Base-by-base conservation (phyloP, 495 filamentous ascomycete genomes). In the Annulohypoxylon maeteangense region DNA sequence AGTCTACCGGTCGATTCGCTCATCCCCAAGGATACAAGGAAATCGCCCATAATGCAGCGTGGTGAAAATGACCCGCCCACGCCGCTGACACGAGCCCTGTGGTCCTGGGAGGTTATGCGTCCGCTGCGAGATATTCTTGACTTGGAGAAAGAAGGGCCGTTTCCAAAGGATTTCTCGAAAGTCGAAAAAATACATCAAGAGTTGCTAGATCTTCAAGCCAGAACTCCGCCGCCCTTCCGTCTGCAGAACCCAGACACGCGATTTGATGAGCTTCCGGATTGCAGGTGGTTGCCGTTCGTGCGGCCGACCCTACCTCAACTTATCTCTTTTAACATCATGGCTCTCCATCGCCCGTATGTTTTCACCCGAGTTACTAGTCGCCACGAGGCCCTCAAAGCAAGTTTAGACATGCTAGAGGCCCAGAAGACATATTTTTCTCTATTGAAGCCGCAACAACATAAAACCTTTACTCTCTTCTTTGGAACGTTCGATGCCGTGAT, bases 401-500 rank as follows among this genome's bases (percentile, higher is more conserved):
- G 83, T 42, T 67, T 89, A 16, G 80, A 79, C 3, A 87, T 90
- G 79, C 76, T 90, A 4, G 78, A 82, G 14, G 83, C 86, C 27
- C 87, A 89, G 70, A 78, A 81, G 47, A 67, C 77, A 60, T 80
- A 86, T 22, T 88, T 88, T 47, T 75, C 81, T 56, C 70, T 78
- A 54, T 75, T 87, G 58, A 81, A 78, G 63, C 81, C 81, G 44
- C 80, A 83, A 23, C 82, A 87, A 56, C 86, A 88, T 71, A 87
- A 85, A 62, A 85, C 87, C 6, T 83, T 84, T 68, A 79, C 82
- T 16, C 75, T 85, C 7, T 86, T 89, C 61, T 85, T 87, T 34
- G 85, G 84, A 48, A 89, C 86, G 1, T 90, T 90, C 63, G 88
- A 90, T 74, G 87, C 88, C 18, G 81, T 88, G 59, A 83, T 90